A percentile compares a stretch with the other conserved stretches of the same genome.
phyloP scores from a whole-genome alignment of 371 early-diverging fungal species.

The Chytridium lagenaria region DNA sequence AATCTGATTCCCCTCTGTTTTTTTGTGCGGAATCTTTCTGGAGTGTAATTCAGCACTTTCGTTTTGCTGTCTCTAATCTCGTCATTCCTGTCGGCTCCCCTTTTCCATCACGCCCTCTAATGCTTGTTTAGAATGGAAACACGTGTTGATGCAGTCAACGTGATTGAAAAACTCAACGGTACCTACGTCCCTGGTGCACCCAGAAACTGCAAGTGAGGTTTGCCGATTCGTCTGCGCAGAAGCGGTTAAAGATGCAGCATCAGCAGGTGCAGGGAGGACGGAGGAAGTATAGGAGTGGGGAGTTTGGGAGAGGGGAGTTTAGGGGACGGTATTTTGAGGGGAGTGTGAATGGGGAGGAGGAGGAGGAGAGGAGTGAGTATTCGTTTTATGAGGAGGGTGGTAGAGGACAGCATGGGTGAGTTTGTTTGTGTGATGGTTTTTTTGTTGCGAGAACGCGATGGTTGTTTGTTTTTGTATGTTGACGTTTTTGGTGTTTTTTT shows the following conservation, averaged over 20 bases:
- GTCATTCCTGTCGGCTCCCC: too few species aligned
- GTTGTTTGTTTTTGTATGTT: background rate
- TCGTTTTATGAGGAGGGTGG: too few species aligned
- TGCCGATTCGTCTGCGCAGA: slow-evolving; percentile 82
- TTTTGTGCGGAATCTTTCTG: too few species aligned
- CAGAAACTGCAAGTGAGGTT: slow-evolving; percentile 80
- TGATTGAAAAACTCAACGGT: slow-evolving; percentile 75
- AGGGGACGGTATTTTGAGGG: background rate
- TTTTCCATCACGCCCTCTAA: too few species aligned
- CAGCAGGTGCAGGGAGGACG: slow-evolving; percentile 15
- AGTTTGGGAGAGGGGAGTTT: background rate
- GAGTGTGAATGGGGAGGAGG: background rate
- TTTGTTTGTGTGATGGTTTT: too few species aligned
- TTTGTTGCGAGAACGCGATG: too few species aligned
- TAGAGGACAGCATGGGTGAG: too few species aligned
- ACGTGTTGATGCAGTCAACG: slow-evolving; percentile 67
- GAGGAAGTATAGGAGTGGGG: background rate
- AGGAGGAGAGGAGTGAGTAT: too few species aligned
- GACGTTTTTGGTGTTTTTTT: background rate
- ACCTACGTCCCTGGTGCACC: slow-evolving; percentile 63
- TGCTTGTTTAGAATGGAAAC: slow-evolving; percentile 64
- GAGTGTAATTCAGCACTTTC: too few species aligned
- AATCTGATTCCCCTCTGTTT: too few species aligned
- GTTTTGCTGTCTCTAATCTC: too few species aligned
- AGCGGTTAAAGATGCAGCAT: slow-evolving; percentile 65